Evolutionary conservation across 169 alveolate genomes (phyloP).

Genomic region (Plasmodium chabaudi): DNA sequence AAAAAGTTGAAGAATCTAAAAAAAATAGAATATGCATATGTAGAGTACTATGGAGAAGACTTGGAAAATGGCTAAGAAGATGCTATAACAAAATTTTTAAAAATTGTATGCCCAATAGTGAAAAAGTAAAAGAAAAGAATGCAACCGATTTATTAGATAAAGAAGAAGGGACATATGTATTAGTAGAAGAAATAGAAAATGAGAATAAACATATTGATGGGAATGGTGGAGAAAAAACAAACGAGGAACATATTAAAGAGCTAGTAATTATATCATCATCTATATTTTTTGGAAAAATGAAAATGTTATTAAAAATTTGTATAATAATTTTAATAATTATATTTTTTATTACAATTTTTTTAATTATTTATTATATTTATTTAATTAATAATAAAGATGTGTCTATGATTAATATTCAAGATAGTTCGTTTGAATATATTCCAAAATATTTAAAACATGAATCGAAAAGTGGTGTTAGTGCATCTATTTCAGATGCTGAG

Average conservation of each 20-base stretch:
- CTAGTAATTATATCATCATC: slow-evolving; percentile 53
- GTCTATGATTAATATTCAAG: slow-evolving; percentile 16
- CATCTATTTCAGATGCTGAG: background rate
- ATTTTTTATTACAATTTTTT: background rate
- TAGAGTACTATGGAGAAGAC: background rate
- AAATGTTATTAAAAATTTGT: background rate
- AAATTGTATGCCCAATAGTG: too few relatives aligned
- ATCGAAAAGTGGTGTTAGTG: slow-evolving; percentile 4
- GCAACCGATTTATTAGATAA: background rate
- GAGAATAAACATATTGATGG: background rate
- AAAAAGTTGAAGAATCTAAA: background rate
- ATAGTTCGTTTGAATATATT: slow-evolving; percentile 15
- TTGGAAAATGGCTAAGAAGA: too few relatives aligned
- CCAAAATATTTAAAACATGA: slow-evolving; percentile 18
- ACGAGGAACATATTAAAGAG: slow-evolving; percentile 8
- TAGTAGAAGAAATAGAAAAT: background rate
- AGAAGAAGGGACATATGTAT: background rate
- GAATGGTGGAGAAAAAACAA: background rate
- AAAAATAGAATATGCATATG: background rate
- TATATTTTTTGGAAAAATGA: slow-evolving; percentile 36
- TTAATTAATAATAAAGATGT: slow-evolving; percentile 11
- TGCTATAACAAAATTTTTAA: too few relatives aligned
- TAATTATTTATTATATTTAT: slow-evolving; percentile 15
- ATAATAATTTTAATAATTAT: slow-evolving; percentile 15
- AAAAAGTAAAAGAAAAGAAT: too few relatives aligned